Percentiles rank a stretch among this genome's conserved stretches.
Evolutionary conservation across 148 eudicot genomes (phyloP).

Genomic region (Heliosperma pusillum): DNA sequence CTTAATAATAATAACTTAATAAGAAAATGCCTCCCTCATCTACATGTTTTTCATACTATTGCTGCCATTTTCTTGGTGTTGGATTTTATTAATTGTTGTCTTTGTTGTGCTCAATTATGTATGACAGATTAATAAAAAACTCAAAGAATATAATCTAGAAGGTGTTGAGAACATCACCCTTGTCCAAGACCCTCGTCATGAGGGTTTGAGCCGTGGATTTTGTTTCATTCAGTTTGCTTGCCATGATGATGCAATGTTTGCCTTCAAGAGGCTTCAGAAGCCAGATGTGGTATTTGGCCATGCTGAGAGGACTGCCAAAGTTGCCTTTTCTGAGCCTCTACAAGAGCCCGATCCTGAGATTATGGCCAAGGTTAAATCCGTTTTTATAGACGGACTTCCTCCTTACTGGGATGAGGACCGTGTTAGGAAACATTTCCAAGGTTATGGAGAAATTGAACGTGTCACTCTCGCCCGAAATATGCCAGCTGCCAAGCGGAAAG

Average conservation of each 20-base stretch:
- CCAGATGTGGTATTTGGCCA: conserved; percentile 82
- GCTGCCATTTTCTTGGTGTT: neutral
- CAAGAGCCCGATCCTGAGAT: conserved; percentile 85
- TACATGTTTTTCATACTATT: too few relatives aligned
- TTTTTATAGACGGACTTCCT: conserved; percentile 82
- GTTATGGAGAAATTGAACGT: conserved; percentile 71
- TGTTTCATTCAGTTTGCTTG: conserved; percentile 78
- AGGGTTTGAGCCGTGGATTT: conserved; percentile 87
- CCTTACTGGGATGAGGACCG: conserved; percentile 78
- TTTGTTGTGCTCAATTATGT: conserved; percentile 15
- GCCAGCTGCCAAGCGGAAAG: conserved; percentile 80
- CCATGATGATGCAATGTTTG: conserved; percentile 82
- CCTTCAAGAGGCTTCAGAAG: conserved; percentile 86
- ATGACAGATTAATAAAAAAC: conserved; percentile 65
- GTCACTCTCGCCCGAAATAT: conserved; percentile 71
- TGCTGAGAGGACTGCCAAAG: conserved; percentile 74
- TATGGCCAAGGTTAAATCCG: conserved; percentile 89
- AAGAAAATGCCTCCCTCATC: too few relatives aligned
- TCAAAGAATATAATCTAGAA: conserved; percentile 61
- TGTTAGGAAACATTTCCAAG: conserved; percentile 58
- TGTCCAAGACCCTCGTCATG: conserved; percentile 65
- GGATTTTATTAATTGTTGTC: neutral
- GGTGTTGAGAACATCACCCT: conserved; percentile 67
- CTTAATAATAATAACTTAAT: too few relatives aligned
- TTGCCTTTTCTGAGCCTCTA: conserved; percentile 89